A percentile compares a stretch with the other conserved stretches of the same genome.
Evolutionary conservation across 2,329 filamentous ascomycete genomes (phyloP).

Genomic region (Trichophyton verrucosum): DNA sequence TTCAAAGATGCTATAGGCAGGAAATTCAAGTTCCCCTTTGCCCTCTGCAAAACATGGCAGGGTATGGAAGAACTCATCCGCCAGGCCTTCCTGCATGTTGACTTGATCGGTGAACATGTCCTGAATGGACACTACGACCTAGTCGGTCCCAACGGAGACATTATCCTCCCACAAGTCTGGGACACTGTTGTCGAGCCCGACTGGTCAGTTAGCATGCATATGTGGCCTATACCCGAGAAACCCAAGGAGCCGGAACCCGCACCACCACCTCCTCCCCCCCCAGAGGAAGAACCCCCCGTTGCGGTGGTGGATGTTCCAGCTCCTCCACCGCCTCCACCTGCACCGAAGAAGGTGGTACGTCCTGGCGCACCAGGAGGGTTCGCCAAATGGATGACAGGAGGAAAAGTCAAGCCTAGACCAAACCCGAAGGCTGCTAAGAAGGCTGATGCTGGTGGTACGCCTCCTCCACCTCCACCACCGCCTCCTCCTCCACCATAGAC

Average conservation of each 20-base stretch:
- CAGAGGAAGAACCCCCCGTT: conserved; percentile 9
- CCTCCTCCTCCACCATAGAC: background rate
- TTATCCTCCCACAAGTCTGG: conserved; percentile 72
- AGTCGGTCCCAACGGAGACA: conserved; percentile 65
- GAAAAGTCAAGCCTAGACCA: conserved; percentile 20
- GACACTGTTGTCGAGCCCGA: conserved; percentile 70
- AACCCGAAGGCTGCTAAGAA: conserved; percentile 38
- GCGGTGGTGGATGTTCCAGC: conserved; percentile 19
- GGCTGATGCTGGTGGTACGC: conserved; percentile 21
- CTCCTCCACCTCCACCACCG: background rate
- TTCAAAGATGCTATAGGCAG: conserved; percentile 87
- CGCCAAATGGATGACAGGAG: conserved; percentile 35
- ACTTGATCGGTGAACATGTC: conserved; percentile 62
- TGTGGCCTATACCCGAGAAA: conserved; percentile 50
- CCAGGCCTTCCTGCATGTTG: conserved; percentile 70
- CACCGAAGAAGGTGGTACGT: conserved; percentile 23
- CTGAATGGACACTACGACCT: conserved; percentile 69
- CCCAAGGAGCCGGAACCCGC: conserved; percentile 30
- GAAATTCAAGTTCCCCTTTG: conserved; percentile 85
- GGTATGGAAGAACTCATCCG: conserved; percentile 80
- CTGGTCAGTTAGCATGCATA: conserved; percentile 57
- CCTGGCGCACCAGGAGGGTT: conserved; percentile 26
- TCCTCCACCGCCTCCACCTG: conserved; percentile 14
- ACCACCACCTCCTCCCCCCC: conserved; percentile 16
- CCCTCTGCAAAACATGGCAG: conserved; percentile 73